Evolutionary conservation across 441 rosid genomes (phyloP), one percentile per base, ranked within the genome.

Genomic region (Mallotus japonicus): DNA sequence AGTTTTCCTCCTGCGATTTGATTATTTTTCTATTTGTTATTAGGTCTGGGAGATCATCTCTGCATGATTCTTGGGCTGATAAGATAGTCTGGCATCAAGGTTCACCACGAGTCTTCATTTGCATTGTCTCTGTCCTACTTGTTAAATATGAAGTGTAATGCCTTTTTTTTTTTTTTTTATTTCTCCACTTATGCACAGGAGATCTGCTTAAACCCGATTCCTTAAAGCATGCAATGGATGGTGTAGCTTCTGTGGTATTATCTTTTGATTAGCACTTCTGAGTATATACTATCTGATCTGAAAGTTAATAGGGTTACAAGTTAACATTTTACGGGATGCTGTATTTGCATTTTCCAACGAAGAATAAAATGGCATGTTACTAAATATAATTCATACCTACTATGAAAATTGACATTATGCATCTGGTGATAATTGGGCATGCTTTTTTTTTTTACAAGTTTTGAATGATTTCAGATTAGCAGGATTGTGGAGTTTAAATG

Each of bases 41-140:
- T 76, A 91, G 98, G 87, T 90, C 98, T 74, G 98, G 97, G 54
- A 85, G 87, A 83, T 79, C 95, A 32, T 90, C 95, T 77, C 68
- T 87, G 77, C 85, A 50, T 66, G 96, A 92, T 69, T 74, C 89
- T 59, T 93, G 98, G 98, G 89, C 90, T 47, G 75, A 83, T 61
- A 82, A 80, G 67, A 88, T 93, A 65, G 83, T 78, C 65, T 93
- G 97, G 96, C 85, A 87, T 82, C 86, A 88, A 90, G 98, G 98
- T 93, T 72, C 67, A 56, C 59, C 56, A 67, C 51, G 72, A 51
- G 62, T 49, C 70, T 56, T 60, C 28, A 62, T 13, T 65, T 62
- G 44, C 44, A 6, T 72, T 17, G 53, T 56, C 24, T 60, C 40
- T 69, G 12, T 47, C 63, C 51, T 56, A 54, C 53, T 47, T 67